phyloP scores from a whole-genome alignment of 108 stramenopile species.

The Skeletonema potamos region DNA sequence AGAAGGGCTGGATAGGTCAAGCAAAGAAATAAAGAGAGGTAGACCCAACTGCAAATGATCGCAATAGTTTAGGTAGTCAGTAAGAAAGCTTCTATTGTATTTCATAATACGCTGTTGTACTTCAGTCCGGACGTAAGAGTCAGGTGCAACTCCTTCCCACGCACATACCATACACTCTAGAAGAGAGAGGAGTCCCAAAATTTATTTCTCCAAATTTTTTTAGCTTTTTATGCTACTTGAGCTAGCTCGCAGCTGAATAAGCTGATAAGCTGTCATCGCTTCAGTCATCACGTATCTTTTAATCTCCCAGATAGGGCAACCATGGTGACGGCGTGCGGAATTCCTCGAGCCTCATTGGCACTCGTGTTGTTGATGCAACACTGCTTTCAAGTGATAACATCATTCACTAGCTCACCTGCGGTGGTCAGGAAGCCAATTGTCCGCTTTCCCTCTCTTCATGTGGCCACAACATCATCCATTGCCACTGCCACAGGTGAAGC shows the following conservation, averaged over 20 bases:
- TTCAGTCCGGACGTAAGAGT: no score
- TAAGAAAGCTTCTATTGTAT: no score
- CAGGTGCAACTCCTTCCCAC: no score
- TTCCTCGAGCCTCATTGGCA: not conserved
- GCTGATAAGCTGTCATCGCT: no score
- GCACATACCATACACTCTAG: no score
- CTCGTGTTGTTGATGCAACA: not conserved
- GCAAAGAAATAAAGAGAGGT: not conserved
- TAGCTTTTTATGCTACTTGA: no score
- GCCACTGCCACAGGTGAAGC: conserved; percentile 61
- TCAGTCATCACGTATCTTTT: no score
- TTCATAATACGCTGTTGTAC: no score
- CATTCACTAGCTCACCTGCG: not conserved
- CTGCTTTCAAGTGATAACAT: not conserved
- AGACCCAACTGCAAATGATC: not conserved
- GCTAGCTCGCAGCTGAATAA: no score
- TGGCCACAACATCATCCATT: conserved; percentile 11
- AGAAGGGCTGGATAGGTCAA: conserved; percentile 65
- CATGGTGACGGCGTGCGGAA: not conserved
- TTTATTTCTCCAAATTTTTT: no score
- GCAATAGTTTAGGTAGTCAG: not conserved
- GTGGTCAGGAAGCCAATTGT: not conserved
- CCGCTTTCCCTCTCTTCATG: not conserved
- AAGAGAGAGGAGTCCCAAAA: no score
- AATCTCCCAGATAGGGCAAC: no score